Base-by-base conservation (phyloP, 768 basidiomycete genomes). In the Trametopsis cervina region DNA sequence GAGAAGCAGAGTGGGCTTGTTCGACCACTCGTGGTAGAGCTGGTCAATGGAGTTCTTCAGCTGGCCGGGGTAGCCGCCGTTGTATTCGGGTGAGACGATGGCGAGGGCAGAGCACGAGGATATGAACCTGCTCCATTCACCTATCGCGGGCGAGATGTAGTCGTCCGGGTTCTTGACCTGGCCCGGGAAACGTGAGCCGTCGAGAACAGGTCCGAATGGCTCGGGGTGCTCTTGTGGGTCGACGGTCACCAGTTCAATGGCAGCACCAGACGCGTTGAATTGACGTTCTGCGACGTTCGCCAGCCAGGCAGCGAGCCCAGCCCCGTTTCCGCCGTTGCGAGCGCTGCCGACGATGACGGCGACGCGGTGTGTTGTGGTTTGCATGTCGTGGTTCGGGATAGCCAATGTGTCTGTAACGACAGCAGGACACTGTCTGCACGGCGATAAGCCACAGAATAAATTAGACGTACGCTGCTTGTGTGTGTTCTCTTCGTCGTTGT, bases 1-100 rank as follows among this genome's bases (percentile, higher is more conserved):
- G 33, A 70, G 50, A 39, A 71, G 47, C 18, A 56, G 24, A 17
- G 63, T 63, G 0, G 67, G 66, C 55, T 68, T 66, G 4, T 51
- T 60, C 2, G 25, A 37, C 68, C 68, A 72, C 50, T 72, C 70
- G 52, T 60, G 50, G 57, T 62, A 71, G 21, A 72, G 57, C 40
- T 68, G 66, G 55, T 72, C 70, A 39, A 72, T 44, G 13, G 66
- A 61, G 52, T 68, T 67, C 56, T 72, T 72, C 42, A 72, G 57
- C 37, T 60, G 53, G 11, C 63, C 69, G 10, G 70, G 68, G 57
- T 63, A 62, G 3, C 63, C 60, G 57, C 67, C 65, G 57, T 72
- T 72, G 59, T 70, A 69, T 54, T 71, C 69, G 17, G 70, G 68
- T 2, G 66, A 58, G 50, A 72, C 42, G 49, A 72, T 53, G 43